Percentiles rank a stretch among this genome's conserved stretches.
Evolutionary conservation across 1,139 yeast species (phyloP).

Genomic region (Eremothecium gossypii): DNA sequence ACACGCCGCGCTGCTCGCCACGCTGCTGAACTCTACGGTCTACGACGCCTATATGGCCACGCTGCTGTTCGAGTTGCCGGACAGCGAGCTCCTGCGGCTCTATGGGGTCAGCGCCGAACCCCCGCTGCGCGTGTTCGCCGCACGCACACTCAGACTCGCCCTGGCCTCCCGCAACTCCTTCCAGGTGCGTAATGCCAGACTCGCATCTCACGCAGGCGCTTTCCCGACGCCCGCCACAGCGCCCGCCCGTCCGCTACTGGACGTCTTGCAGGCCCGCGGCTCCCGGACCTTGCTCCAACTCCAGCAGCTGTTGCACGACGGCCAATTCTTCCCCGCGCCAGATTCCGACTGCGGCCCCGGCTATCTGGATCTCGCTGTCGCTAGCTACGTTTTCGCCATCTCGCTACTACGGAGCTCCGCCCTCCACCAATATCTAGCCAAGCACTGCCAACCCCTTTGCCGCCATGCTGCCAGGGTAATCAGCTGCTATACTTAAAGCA

Average conservation of each 20-base stretch:
- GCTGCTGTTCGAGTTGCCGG: slow-evolving; percentile 9
- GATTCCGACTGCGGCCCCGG: slow-evolving; percentile 5
- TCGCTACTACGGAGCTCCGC: slow-evolving; percentile 9
- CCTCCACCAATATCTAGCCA: slow-evolving; percentile 9
- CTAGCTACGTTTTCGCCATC: slow-evolving; percentile 17
- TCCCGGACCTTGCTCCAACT: slow-evolving; percentile 11
- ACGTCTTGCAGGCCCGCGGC: background rate
- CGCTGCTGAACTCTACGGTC: slow-evolving; percentile 14
- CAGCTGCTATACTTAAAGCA: background rate
- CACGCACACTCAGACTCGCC: background rate
- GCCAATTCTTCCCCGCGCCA: slow-evolving; percentile 2
- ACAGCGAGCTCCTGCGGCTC: slow-evolving; percentile 10
- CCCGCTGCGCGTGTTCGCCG: background rate
- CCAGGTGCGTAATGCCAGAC: slow-evolving; percentile 12
- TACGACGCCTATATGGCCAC: slow-evolving; percentile 19
- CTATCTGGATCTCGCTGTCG: slow-evolving; percentile 14
- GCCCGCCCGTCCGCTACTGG: background rate
- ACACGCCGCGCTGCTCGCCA: slow-evolving; percentile 12
- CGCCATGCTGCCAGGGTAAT: slow-evolving; percentile 4
- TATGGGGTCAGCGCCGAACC: slow-evolving; percentile 9
- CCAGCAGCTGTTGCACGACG: slow-evolving; percentile 9
- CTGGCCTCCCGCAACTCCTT: slow-evolving; percentile 12
- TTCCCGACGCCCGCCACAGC: background rate
- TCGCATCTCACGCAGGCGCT: background rate
- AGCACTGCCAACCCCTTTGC: slow-evolving; percentile 9